These are phyloP conservation scores for Sporothrix curviconia DNA, from an alignment of 2,329 filamentous ascomycete genomes.

Conservation along the genomic window DNA sequence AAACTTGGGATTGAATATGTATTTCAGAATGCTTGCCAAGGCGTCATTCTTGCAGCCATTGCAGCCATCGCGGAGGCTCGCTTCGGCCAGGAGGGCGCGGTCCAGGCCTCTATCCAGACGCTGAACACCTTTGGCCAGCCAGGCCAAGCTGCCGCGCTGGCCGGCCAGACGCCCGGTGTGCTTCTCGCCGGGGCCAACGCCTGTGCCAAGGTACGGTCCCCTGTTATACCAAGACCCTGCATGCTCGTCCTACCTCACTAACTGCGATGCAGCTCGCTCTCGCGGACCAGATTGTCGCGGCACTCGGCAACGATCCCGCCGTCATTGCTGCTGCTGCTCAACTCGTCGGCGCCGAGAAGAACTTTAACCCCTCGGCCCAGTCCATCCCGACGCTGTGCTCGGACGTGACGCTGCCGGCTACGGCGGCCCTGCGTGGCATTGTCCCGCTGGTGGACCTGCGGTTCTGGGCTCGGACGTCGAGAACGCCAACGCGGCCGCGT, in stretches of 20 bases:
- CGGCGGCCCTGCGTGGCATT: constrained; percentile 56
- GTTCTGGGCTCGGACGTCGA: constrained; percentile 50
- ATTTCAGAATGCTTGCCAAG: constrained; percentile 25
- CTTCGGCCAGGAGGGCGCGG: constrained; percentile 54
- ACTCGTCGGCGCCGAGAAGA: constrained; percentile 22
- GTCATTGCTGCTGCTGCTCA: constrained; percentile 51
- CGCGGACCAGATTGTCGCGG: constrained; percentile 56
- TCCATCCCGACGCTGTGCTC: constrained; percentile 56
- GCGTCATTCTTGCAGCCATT: constrained; percentile 26
- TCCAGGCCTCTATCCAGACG: constrained; percentile 46
- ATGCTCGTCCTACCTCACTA: too few relatives aligned
- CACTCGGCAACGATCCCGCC: constrained; percentile 54
- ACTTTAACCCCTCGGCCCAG: constrained; percentile 45
- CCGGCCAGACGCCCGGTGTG: constrained; percentile 51
- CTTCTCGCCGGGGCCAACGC: constrained; percentile 49
- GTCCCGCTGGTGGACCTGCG: constrained; percentile 59
- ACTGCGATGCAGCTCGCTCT: constrained; percentile 57
- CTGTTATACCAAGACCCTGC: too few relatives aligned
- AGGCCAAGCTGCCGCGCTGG: constrained; percentile 55
- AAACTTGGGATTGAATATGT: too few relatives aligned
- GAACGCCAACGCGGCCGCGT: constrained; percentile 53
- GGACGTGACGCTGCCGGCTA: constrained; percentile 56
- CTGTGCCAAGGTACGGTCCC: constrained; percentile 1
- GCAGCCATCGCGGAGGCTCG: constrained; percentile 38
- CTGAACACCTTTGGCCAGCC: constrained; percentile 47